These are phyloP conservation scores for Salix purpurea DNA, from an alignment of 345 rosid genomes.

Conservation along the genomic window DNA sequence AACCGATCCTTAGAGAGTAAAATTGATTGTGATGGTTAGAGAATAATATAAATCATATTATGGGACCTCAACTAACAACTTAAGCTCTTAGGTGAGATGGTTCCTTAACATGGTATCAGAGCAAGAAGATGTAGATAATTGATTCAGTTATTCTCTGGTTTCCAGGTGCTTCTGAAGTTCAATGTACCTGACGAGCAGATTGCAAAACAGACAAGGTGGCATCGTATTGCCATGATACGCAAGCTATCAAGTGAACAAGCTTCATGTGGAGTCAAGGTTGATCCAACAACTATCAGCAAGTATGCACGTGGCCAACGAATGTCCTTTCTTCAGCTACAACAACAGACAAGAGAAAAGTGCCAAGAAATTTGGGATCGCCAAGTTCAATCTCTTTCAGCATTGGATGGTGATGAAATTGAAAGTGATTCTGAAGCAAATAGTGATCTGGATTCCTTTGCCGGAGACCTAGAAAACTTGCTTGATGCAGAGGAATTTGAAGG, in stretches of 20 bases:
- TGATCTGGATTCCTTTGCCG: conserved; percentile 98
- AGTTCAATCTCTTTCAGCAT: conserved; percentile 74
- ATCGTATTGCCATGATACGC: conserved; percentile 97
- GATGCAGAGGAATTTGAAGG: conserved; percentile 95
- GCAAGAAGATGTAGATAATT: neutral
- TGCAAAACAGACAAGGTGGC: conserved; percentile 95
- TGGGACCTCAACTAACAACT: no score
- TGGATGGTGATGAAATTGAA: conserved; percentile 75
- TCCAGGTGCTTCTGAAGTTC: conserved; percentile 90
- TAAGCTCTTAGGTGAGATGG: no score
- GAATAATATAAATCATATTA: no score
- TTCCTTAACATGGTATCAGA: no score
- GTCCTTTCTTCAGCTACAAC: conserved; percentile 98
- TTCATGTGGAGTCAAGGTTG: conserved; percentile 89
- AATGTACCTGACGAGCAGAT: conserved; percentile 85
- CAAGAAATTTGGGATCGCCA: conserved; percentile 99
- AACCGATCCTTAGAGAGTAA: neutral
- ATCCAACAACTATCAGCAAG: conserved; percentile 85
- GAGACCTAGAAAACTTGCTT: conserved; percentile 93
- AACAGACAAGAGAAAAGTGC: conserved; percentile 97
- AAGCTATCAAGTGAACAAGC: conserved; percentile 99
- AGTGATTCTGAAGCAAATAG: conserved; percentile 94
- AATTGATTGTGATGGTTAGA: neutral
- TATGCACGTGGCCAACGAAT: conserved; percentile 98
- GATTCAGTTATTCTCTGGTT: neutral